Evolutionary conservation across 139 green algal genomes (phyloP).

Genomic region (Diplosphaera chodatii): DNA sequence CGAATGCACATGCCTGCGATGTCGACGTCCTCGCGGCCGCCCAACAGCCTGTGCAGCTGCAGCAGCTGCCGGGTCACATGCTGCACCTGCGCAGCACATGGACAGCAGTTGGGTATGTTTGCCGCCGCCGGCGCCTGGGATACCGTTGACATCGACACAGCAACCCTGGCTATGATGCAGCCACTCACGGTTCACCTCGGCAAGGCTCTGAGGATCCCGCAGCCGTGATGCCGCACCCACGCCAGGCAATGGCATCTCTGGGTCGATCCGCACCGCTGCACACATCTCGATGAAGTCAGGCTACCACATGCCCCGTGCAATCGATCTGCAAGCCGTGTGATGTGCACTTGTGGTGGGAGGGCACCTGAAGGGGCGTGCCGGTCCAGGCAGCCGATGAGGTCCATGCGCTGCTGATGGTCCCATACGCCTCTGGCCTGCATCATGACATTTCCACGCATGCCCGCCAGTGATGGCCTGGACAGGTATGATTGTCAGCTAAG

Average conservation of each 20-base stretch:
- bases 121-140: no score
- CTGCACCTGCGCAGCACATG: conserved; percentile 31
- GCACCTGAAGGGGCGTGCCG: background rate
- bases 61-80: conserved; percentile 40
- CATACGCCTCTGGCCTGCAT: conserved; percentile 20
- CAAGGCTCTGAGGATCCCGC: background rate
- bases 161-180: no score
- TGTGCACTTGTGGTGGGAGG: no score
- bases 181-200: no score
- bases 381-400: conserved; percentile 1
- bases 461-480: no score
- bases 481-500: no score
- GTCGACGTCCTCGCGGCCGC: conserved; percentile 21
- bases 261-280: conserved; percentile 13
- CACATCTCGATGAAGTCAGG: no score
- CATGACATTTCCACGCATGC: no score
- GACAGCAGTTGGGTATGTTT: no score
- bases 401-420: conserved; percentile 3
- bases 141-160: no score
- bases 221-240: conserved; percentile 26
- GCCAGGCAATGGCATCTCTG: conserved; percentile 14
- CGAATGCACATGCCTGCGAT: conserved; percentile 52
- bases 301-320: no score
- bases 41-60: conserved; percentile 52
- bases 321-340: no score